Conservation (phyloP, 2,329 filamentous ascomycete species). For the Lachnellula occidentalis region DNA sequence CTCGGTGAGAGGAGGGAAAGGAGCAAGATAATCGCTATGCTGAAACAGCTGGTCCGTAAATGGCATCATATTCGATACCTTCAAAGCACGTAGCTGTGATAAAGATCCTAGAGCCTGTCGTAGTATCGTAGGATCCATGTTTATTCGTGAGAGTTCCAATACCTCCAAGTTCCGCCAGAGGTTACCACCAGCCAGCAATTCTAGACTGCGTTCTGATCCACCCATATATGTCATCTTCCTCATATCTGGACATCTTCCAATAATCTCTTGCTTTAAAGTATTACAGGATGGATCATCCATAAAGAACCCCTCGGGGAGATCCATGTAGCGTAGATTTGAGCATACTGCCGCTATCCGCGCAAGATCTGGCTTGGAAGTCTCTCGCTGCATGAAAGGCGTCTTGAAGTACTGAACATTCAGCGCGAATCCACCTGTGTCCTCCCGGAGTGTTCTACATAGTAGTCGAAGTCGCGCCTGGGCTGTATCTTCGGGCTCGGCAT, state of each 20-base stretch:
- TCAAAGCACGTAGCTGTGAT: slow-evolving; percentile 64
- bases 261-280: slow-evolving; percentile 75
- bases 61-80: slow-evolving; percentile 62
- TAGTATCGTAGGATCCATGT: slow-evolving; percentile 65
- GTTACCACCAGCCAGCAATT: slow-evolving; percentile 58
- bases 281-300: slow-evolving; percentile 71
- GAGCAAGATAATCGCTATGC: slow-evolving; percentile 57
- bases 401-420: slow-evolving; percentile 73
- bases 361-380: slow-evolving; percentile 77
- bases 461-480: slow-evolving; percentile 70
- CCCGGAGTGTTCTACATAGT: slow-evolving; percentile 75
- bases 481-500: slow-evolving; percentile 75
- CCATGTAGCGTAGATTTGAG: slow-evolving; percentile 81
- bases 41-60: slow-evolving; percentile 75
- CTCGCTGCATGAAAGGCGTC: slow-evolving; percentile 86
- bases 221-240: slow-evolving; percentile 82
- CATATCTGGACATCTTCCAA: slow-evolving; percentile 75
- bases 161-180: slow-evolving; percentile 69
- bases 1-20: slow-evolving; percentile 69
- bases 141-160: slow-evolving; percentile 62
- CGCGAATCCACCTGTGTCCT: slow-evolving; percentile 62
- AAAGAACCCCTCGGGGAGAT: slow-evolving; percentile 84
- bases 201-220: slow-evolving; percentile 73
- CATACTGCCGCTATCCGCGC: slow-evolving; percentile 81
- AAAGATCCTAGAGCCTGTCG: slow-evolving; percentile 67